Evolutionary conservation across 345 rosid genomes (phyloP), one percentile per base, ranked within the genome.

Genomic region (Eucalyptus sp.): DNA sequence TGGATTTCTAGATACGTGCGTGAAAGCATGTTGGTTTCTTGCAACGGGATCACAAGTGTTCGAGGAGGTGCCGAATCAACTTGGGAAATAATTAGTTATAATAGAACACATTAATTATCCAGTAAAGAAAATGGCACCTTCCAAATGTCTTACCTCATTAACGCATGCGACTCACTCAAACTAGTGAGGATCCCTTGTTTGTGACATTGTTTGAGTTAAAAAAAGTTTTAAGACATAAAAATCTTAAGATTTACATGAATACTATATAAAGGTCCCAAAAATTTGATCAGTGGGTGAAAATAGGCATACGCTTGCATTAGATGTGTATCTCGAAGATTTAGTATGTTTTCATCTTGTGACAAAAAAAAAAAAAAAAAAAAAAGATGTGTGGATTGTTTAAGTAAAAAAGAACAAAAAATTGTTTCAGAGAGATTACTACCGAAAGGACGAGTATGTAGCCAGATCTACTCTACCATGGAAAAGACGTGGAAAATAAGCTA

Each of bases 191-290:
- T 64, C 37, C 37, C 3, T n/a, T 13, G 18, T 64, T 64, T 7
- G 2, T 6, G 18, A 64, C 71, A 64, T 5, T 29, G 5, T 29
- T 64, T 29, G 37, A 64, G 10, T 27, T 62, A 4, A 60, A 60
- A 58, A 60, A 60, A 25, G 3, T 2, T 64, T 2, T 3, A 7
- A 7, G 9, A 13, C 37, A 29, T 31, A 64, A 64, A 64, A 64
- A 13, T 13, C 5, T 7, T 6, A 3, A 0, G 5, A 62, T 29
- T 29, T 3, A 29, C 16, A 6, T 14, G 8, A 6, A 62, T 13
- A 62, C 71, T 13, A 29, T 13, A 62, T 62, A 29, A 62, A 62
- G 37, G 13, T 62, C 33, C 71, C 15, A 29, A 31, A 7, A 62
- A 10, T 62, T 29, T 13, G 31, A 17, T 13, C 18, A 13, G 3